These are phyloP conservation scores for Vaccinium darrowii DNA, from an alignment of 148 eudicot species.

Conservation along the genomic window DNA sequence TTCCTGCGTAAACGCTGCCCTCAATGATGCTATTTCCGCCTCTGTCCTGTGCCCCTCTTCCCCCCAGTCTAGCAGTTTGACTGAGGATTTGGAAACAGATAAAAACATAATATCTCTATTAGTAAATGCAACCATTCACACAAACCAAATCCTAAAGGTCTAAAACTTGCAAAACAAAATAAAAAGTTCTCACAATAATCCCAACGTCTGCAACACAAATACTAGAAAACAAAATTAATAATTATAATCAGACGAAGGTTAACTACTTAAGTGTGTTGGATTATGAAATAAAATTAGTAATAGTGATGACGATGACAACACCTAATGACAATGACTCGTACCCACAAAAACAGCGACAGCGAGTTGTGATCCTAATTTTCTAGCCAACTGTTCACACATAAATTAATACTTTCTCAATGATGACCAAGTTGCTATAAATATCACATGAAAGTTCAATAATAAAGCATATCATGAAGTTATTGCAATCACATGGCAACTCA, in stretches of 20 bases:
- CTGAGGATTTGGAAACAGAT: conserved; percentile 35
- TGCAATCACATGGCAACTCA: conserved; percentile 43
- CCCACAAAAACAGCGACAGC: conserved; percentile 26
- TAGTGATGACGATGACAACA: not conserved
- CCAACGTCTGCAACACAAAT: not conserved
- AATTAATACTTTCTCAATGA: conserved; percentile 21
- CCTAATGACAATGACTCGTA: conserved; percentile 13
- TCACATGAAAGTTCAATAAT: conserved; percentile 62
- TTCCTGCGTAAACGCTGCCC: conserved; percentile 83
- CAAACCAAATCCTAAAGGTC: not conserved
- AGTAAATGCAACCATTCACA: not conserved
- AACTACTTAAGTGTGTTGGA: not conserved
- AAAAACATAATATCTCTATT: not conserved
- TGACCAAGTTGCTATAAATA: conserved; percentile 24
- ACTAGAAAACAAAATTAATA: not conserved
- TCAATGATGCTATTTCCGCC: conserved; percentile 62
- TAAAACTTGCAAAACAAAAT: not conserved
- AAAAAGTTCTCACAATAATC: not conserved
- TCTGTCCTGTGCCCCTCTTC: conserved; percentile 84
- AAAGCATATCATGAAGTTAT: conserved; percentile 34
- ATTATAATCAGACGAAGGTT: not conserved
- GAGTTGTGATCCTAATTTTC: conserved; percentile 32
- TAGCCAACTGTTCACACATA: conserved; percentile 32
- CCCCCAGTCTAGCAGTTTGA: conserved; percentile 92
- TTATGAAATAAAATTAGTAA: conserved; percentile 9